Conservation (phyloP, 2,329 filamentous ascomycete species). For the Botrytis cinerea region DNA sequence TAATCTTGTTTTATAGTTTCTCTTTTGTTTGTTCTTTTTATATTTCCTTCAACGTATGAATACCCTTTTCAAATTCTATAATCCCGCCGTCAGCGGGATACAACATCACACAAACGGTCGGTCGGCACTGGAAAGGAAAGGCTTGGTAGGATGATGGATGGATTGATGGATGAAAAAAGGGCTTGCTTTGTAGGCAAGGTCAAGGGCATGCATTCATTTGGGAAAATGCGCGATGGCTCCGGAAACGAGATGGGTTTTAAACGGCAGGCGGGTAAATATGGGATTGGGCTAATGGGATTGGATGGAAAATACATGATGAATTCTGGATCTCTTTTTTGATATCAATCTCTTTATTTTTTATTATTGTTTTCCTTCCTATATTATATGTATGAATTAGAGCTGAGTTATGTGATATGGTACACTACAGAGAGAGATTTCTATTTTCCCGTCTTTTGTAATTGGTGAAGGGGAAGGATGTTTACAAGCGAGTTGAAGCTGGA, state of each 20-base stretch:
- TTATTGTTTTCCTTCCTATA: background rate
- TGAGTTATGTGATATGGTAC: background rate
- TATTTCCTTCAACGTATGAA: background rate
- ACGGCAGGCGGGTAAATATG: constrained; percentile 3
- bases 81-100: constrained; percentile 5
- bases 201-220: constrained; percentile 6
- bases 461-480: background rate
- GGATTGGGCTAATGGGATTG: constrained; percentile 11
- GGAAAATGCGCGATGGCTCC: constrained; percentile 2
- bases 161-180: background rate
- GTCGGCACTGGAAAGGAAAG: constrained; percentile 2
- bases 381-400: constrained; percentile 3
- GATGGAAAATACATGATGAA: background rate
- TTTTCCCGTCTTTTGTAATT: background rate
- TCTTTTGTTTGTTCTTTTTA: background rate
- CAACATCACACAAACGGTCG: background rate
- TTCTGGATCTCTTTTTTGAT: background rate
- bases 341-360: background rate
- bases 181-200: background rate
- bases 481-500: constrained; percentile 5
- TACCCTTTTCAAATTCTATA: constrained; percentile 4
- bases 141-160: constrained; percentile 3
- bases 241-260: background rate
- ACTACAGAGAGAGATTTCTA: background rate
- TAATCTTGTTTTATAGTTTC: background rate